Conservation (phyloP, 305 asterid species). For the Fraxinus albicans region DNA sequence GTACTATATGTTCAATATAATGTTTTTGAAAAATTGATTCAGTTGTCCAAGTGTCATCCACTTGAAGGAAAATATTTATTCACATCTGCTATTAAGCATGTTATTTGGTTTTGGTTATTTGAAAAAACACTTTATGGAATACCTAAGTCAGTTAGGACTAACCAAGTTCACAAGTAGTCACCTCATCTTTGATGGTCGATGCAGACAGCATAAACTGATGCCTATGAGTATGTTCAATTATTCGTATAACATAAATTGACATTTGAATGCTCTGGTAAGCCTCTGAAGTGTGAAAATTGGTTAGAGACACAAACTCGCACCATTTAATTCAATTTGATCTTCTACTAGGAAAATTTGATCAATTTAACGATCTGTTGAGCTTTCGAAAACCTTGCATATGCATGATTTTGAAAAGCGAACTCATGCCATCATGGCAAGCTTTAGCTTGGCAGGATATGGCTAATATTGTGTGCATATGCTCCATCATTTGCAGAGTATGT, state of each 20-base stretch:
- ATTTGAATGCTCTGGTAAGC: neutral
- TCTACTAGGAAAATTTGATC: neutral
- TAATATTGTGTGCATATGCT: slow-evolving; percentile 17
- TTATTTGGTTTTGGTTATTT: neutral
- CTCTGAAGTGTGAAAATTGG: neutral
- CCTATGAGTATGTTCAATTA: neutral
- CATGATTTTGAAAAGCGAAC: neutral
- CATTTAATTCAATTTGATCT: neutral
- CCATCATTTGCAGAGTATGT: slow-evolving; percentile 57
- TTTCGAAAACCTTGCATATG: slow-evolving; percentile 2
- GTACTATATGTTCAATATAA: slow-evolving; percentile 27
- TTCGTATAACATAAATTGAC: neutral
- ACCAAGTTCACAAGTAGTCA: neutral
- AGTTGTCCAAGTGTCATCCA: neutral
- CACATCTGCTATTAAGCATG: slow-evolving; percentile 1
- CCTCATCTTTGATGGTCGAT: neutral
- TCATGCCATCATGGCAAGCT: neutral
- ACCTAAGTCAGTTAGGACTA: neutral
- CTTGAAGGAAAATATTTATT: neutral
- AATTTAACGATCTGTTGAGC: neutral
- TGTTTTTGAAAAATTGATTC: neutral
- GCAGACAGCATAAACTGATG: neutral
- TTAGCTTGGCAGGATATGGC: neutral
- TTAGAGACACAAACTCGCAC: neutral
- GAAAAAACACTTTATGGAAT: neutral